Evolutionary conservation across 1,284 basidiomycete genomes (phyloP).

Genomic region (Grifola frondosa): DNA sequence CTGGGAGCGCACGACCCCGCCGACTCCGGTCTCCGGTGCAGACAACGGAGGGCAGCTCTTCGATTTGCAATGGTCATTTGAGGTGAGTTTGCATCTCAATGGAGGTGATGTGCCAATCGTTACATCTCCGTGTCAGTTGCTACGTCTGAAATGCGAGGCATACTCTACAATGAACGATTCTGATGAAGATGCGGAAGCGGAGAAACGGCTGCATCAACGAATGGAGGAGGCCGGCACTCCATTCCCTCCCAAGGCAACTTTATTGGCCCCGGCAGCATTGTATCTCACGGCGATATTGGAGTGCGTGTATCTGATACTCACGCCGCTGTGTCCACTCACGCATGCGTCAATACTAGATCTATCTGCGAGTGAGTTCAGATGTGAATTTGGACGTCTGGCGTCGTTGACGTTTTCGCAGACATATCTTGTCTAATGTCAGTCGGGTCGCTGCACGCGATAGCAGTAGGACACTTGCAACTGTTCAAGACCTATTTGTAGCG

Average conservation of each 20-base stretch:
- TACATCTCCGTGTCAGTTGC: conserved; percentile 45
- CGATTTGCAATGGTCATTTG: conserved; percentile 69
- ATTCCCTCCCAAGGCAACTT: conserved; percentile 48
- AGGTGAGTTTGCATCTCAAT: no score
- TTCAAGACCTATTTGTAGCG: conserved; percentile 81
- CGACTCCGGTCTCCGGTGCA: conserved; percentile 32
- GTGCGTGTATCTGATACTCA: conserved; percentile 50
- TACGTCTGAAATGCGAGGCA: conserved; percentile 80
- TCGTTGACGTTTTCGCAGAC: conserved; percentile 50
- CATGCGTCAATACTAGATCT: conserved; percentile 45
- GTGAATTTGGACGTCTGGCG: conserved; percentile 1
- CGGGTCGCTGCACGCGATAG: conserved; percentile 84
- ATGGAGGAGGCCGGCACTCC: conserved; percentile 46
- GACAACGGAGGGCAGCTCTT: conserved; percentile 52
- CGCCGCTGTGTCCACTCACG: conserved; percentile 8
- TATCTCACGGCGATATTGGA: conserved; percentile 93
- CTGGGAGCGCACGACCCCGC: conserved; percentile 64
- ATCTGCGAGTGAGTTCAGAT: conserved; percentile 74
- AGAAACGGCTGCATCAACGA: conserved; percentile 57
- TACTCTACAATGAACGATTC: conserved; percentile 82
- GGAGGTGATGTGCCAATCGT: no score
- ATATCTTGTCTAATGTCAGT: conserved; percentile 79
- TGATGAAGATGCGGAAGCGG: conserved; percentile 70
- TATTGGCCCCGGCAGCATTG: conserved; percentile 81
- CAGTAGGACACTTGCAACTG: conserved; percentile 70